Evolutionary conservation across 2,329 filamentous ascomycete genomes (phyloP).

Genomic region (Colletotrichum acutatum): DNA sequence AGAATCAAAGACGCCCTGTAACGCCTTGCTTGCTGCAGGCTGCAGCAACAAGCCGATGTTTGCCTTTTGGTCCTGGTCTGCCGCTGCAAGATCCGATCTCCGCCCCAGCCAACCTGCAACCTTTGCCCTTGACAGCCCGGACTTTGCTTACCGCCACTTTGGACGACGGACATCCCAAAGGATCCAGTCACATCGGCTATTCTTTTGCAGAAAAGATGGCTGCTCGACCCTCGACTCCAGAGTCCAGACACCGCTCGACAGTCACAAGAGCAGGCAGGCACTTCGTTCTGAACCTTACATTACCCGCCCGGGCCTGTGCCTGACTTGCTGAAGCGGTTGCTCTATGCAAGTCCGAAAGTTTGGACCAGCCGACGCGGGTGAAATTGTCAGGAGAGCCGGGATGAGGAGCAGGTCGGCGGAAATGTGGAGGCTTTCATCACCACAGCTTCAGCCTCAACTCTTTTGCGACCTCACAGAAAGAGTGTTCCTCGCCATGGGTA

Average conservation of each 20-base stretch:
- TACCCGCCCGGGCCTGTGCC: neutral
- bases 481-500: neutral
- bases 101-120: conserved; percentile 21
- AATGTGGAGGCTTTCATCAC: conserved; percentile 15
- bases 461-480: conserved; percentile 19
- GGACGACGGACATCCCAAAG: conserved; percentile 5
- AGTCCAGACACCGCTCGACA: conserved; percentile 10
- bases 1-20: neutral
- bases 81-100: conserved; percentile 32
- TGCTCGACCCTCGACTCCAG: neutral
- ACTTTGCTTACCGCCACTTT: conserved; percentile 32
- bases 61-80: neutral
- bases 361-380: neutral
- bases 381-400: conserved; percentile 1
- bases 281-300: neutral
- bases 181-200: conserved; percentile 8
- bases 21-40: neutral
- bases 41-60: conserved; percentile 9
- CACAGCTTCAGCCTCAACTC: conserved; percentile 31
- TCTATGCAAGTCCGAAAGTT: neutral
- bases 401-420: neutral
- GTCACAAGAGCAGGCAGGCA: neutral
- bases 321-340: neutral
- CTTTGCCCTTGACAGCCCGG: conserved; percentile 15
- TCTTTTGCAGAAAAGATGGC: conserved; percentile 5